phyloP scores from a whole-genome alignment of 192 early-diverging fungal species.

The Podila horticola region DNA sequence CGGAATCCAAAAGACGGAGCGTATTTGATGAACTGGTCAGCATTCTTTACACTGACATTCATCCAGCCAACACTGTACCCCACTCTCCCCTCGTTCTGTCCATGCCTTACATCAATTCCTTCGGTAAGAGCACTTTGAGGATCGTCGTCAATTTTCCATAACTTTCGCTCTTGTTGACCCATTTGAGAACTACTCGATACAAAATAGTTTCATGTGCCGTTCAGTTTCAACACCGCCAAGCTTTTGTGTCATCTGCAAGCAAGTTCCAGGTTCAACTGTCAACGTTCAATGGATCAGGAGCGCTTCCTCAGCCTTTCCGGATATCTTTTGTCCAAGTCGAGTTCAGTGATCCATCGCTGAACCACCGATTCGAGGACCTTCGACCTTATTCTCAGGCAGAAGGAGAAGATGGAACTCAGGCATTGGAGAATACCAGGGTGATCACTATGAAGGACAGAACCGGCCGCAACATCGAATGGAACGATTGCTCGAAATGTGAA shows the following conservation, averaged over 20 bases:
- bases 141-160: slow-evolving; percentile 10
- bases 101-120: slow-evolving; percentile 76
- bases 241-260: slow-evolving; percentile 65
- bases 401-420: background rate
- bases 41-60: slow-evolving; percentile 27
- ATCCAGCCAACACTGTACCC: slow-evolving; percentile 20
- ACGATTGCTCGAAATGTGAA: slow-evolving; percentile 40
- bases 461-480: slow-evolving; percentile 28
- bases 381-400: slow-evolving; percentile 12
- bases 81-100: slow-evolving; percentile 44
- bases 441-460: slow-evolving; percentile 22
- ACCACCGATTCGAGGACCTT: slow-evolving; percentile 61
- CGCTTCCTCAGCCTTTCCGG: slow-evolving; percentile 60
- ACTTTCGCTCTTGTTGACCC: background rate
- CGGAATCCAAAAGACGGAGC: slow-evolving; percentile 26
- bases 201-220: slow-evolving; percentile 44
- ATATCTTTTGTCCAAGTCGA: slow-evolving; percentile 61
- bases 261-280: slow-evolving; percentile 69
- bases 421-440: background rate
- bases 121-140: slow-evolving; percentile 55
- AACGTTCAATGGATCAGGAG: slow-evolving; percentile 35
- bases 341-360: slow-evolving; percentile 69
- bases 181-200: background rate
- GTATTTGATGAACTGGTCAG: slow-evolving; percentile 39
- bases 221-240: slow-evolving; percentile 57